A percentile compares a stretch with the other conserved stretches of the same genome.
These are phyloP conservation scores for Nectriaceae sp. DNA, from an alignment of 2,329 filamentous ascomycete genomes.

Conservation along the genomic window DNA sequence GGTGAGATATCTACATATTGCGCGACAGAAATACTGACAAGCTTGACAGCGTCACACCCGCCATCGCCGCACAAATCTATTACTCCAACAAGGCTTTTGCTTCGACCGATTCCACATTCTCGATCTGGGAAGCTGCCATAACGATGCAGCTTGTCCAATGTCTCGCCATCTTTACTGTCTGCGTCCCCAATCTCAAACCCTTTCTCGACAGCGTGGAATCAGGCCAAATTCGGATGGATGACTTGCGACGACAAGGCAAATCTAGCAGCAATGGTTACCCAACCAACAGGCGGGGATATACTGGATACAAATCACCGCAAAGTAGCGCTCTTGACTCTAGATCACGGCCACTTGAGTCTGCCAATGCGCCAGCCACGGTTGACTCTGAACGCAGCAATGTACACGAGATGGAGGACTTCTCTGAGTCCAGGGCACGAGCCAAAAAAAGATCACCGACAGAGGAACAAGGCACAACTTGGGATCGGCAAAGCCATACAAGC, in stretches of 20 bases:
- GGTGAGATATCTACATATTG: neutral
- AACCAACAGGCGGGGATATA: constrained; percentile 16
- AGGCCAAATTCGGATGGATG: constrained; percentile 31
- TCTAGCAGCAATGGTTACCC: constrained; percentile 25
- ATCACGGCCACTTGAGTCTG: constrained; percentile 8
- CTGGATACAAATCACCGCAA: constrained; percentile 21
- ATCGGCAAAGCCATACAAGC: constrained; percentile 19
- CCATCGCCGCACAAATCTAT: constrained; percentile 27
- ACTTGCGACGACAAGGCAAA: constrained; percentile 29
- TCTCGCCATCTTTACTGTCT: constrained; percentile 28
- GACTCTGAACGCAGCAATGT: constrained; percentile 14
- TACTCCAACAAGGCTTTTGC: constrained; percentile 24
- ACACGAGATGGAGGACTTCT: constrained; percentile 17
- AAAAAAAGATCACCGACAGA: neutral
- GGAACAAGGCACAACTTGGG: constrained; percentile 15
- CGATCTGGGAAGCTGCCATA: constrained; percentile 25
- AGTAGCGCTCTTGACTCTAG: constrained; percentile 14
- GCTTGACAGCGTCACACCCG: constrained; percentile 25
- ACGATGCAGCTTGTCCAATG: constrained; percentile 30
- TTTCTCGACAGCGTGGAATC: constrained; percentile 33
- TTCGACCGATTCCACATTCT: constrained; percentile 24
- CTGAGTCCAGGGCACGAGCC: constrained; percentile 5
- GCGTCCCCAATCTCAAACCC: constrained; percentile 31
- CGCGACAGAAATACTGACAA: constrained; percentile 5
- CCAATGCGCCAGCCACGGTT: neutral